Percentiles rank a stretch among this genome's conserved stretches.
Evolutionary conservation across 345 rosid species (phyloP).

Genomic region (Camelina hispida): DNA sequence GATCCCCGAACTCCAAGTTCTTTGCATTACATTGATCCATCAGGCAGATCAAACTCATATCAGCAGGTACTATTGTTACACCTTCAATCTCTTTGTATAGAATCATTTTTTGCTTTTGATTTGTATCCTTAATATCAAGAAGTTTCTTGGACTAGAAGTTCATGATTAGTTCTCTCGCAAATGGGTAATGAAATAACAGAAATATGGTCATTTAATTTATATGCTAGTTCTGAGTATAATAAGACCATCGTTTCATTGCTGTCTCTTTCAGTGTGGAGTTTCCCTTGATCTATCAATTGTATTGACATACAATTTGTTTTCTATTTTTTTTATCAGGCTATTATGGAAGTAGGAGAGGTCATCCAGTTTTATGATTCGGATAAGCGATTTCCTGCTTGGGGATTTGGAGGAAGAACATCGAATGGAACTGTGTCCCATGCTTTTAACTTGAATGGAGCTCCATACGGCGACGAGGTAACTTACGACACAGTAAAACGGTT

Average conservation of each 20-base stretch:
- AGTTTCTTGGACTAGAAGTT: neutral
- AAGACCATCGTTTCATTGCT: neutral
- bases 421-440: conserved; percentile 71
- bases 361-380: conserved; percentile 88
- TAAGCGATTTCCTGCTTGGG: conserved; percentile 83
- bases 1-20: conserved; percentile 69
- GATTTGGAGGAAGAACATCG: conserved; percentile 78
- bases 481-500: conserved; percentile 1
- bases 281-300: neutral
- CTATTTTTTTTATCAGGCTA: conserved; percentile 61
- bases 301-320: conserved; percentile 21
- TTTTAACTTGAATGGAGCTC: conserved; percentile 73
- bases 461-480: conserved; percentile 64
- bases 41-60: conserved; percentile 77
- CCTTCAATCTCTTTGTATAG: conserved; percentile 4
- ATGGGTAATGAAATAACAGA: neutral
- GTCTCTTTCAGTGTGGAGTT: neutral
- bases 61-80: conserved; percentile 57
- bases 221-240: neutral
- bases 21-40: conserved; percentile 83
- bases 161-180: neutral
- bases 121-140: conserved; percentile 7
- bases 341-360: conserved; percentile 84
- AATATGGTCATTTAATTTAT: neutral
- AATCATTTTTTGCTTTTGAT: neutral